Evolutionary conservation across 2,329 filamentous ascomycete genomes (phyloP), one percentile per base, ranked within the genome.

Genomic region (Pseudonectria buxi): DNA sequence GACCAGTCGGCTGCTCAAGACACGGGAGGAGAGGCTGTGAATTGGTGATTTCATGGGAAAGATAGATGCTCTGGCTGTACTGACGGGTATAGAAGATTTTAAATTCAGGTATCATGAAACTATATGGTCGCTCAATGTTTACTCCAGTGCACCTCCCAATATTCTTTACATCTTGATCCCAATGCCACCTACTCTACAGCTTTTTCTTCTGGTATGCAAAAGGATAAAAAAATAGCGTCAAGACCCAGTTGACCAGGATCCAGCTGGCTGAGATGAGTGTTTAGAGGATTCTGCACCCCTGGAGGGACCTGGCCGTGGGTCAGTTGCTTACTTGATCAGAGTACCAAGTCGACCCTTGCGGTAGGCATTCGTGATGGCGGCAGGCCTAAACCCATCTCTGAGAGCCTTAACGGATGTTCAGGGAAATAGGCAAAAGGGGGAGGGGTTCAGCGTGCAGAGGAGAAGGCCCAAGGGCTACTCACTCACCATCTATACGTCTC

Each of bases 401-500:
- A 22, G 18, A 28, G 7, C 12, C 13, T 9, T 25, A 27, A 33
- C 14, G 24, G 35, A 28, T 14, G 24, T 10, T n/a, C 24, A 15
- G 5, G 12, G 24, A 26, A 28, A 30, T n/a, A 29, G 10, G 15
- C n/a, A 30, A n/a, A 30, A 16, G 6, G 18, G 18, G 14, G 24
- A 24, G 14, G 29, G 6, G 24, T 24, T 18, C 7, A 10, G 10
- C 13, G 22, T 16, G 14, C 12, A 12, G n/a, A 26, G 16, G 18
- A 35, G 10, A 7, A 22, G 18, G 27, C 10, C 14, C 9, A 14
- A 15, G 10, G 14, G 15, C 7, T n/a, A 6, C 10, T 14, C 22
- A 57, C 83, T 74, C 68, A 89, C 85, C 81, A 86, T 65, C 77
- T 69, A 46, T 74, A 76, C 33, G 69, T 69, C 54, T 88, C 80